phyloP scores from a whole-genome alignment of 2,329 filamentous ascomycete species.

The Fusarium oligoseptatum region DNA sequence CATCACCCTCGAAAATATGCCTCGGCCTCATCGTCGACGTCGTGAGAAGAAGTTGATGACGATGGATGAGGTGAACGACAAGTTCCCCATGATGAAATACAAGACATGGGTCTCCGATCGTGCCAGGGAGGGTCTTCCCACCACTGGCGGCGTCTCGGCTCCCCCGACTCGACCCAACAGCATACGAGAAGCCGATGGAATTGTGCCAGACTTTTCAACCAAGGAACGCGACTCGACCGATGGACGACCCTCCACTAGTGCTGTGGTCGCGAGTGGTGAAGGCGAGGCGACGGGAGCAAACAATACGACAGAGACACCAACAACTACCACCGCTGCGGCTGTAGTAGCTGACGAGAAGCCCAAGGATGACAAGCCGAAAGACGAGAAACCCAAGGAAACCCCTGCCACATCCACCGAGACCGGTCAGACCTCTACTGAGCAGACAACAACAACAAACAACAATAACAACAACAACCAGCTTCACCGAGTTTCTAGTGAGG shows the following conservation, averaged over 20 bases:
- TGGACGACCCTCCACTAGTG: conserved; percentile 51
- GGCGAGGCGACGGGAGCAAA: conserved; percentile 31
- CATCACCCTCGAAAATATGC: conserved; percentile 89
- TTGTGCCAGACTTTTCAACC: conserved; percentile 58
- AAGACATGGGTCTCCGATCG: conserved; percentile 91
- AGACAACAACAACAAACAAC: conserved; percentile 18
- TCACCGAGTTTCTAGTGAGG: conserved; percentile 61
- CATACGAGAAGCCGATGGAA: conserved; percentile 75
- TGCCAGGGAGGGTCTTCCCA: conserved; percentile 85
- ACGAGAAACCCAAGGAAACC: conserved; percentile 41
- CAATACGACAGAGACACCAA: conserved; percentile 15
- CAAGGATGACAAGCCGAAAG: conserved; percentile 25
- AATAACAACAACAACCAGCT: conserved; percentile 42
- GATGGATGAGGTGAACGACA: conserved; percentile 98
- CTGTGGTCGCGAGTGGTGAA: conserved; percentile 29
- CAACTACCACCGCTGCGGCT: conserved; percentile 35
- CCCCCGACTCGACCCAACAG: conserved; percentile 81
- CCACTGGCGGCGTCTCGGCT: conserved; percentile 84
- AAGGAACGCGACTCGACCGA: conserved; percentile 63
- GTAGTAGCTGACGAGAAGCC: conserved; percentile 39
- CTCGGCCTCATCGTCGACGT: conserved; percentile 84
- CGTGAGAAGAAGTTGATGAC: conserved; percentile 99
- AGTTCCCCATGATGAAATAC: conserved; percentile 96
- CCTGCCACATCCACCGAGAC: conserved; percentile 29
- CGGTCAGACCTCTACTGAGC: conserved; percentile 43